Evolutionary conservation across 1,284 basidiomycete genomes (phyloP), one percentile per base, ranked within the genome.

Genomic region (Paramarasmius palmivorus): DNA sequence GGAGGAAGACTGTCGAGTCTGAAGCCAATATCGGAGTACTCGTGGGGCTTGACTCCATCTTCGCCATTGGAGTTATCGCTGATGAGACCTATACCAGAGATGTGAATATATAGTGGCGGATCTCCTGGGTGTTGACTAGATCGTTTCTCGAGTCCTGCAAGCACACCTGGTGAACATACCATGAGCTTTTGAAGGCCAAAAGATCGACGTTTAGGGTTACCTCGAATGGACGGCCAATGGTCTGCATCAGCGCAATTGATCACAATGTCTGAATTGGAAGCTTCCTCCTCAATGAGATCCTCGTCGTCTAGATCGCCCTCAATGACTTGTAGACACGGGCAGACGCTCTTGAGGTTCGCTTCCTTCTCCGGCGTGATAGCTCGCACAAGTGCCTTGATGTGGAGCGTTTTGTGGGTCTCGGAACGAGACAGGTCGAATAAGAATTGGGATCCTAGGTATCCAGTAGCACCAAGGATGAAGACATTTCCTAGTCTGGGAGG

Each of bases 381-480:
- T 22, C 73, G 73, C 8, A 74, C 59, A 12, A 76, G 64, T 3
- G 72, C 71, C 6, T 64, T 54, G 32, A 77, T 59, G 42, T 63
- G 67, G 25, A 68, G 60, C 5, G 63, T 55, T 3, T 70, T 67
- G 15, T 64, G 61, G 20, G 69, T 66, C 22, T 61, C 58, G 14
- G 23, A 12, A 45, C n/a, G 32, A 14, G 64, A 66, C 2, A 75
- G 59, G 12, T 68, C 52, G 1, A 64, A 29, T 15, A 77, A 62
- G 50, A 77, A 68, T 49, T 75, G 69, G 14, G 68, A 70, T 35
- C 74, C 75, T 15, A 76, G 58, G 60, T 68, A 76, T n/a, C 76
- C 75, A 4, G 73, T 75, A 2, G 72, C 74, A 9, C 76, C 75
- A n/a, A 77, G 61, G 52, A 76, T 65, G 62, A 77, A 73, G n/a